Conservation (phyloP, 2,329 filamentous ascomycete species). For the Talaromyces sp. region DNA sequence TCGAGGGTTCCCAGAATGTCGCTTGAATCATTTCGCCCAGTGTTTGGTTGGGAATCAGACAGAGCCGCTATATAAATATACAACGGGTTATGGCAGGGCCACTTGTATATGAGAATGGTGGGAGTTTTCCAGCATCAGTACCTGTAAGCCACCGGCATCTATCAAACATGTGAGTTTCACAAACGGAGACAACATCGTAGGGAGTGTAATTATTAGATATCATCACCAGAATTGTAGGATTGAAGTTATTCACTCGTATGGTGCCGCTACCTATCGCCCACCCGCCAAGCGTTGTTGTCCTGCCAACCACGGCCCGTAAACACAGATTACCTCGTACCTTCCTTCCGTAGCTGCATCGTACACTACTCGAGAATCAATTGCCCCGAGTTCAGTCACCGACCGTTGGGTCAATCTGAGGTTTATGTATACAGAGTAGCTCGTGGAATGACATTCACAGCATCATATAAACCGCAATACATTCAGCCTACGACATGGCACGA, state of each 20-base stretch:
- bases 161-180: not conserved
- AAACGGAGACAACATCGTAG: not conserved
- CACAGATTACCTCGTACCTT: not conserved
- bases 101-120: not conserved
- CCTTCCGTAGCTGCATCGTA: not conserved
- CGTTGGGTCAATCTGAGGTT: too few relatives aligned
- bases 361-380: not conserved
- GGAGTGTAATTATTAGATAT: not conserved
- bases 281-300: conserved; percentile 4
- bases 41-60: too few relatives aligned
- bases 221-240: not conserved
- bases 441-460: not conserved
- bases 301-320: conserved; percentile 13
- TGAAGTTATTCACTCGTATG: not conserved
- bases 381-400: not conserved
- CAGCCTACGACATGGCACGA: conserved; percentile 17
- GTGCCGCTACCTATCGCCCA: not conserved
- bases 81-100: not conserved
- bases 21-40: too few relatives aligned
- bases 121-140: not conserved
- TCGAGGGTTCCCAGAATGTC: too few relatives aligned
- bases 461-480: not conserved
- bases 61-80: not conserved
- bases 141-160: not conserved
- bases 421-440: not conserved